phyloP scores from a whole-genome alignment of 1,139 yeast genomes.

The Yamadazyma trypodendri region DNA sequence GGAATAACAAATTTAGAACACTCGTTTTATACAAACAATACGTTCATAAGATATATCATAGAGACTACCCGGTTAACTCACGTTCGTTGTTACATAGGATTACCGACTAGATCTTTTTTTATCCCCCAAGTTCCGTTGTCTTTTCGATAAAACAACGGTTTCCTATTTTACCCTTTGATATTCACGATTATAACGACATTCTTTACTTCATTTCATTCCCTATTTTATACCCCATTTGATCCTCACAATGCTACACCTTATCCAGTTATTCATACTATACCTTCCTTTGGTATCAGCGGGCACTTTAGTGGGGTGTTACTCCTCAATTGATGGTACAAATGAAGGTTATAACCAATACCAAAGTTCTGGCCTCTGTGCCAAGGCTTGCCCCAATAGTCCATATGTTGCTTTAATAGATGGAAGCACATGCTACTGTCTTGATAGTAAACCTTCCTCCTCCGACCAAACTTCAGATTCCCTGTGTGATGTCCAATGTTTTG shows the following conservation, averaged over 20 bases:
- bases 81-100: neutral
- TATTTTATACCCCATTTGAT: neutral
- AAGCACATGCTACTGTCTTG: constrained; percentile 64
- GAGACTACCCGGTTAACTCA: neutral
- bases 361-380: constrained; percentile 48
- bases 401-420: constrained; percentile 64
- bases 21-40: neutral
- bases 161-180: neutral
- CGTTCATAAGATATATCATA: neutral
- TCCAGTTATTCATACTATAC: constrained; percentile 3
- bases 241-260: neutral
- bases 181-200: constrained; percentile 6
- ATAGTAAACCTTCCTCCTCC: constrained; percentile 44
- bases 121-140: neutral
- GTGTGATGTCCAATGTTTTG: constrained; percentile 52
- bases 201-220: neutral
- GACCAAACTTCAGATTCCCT: constrained; percentile 19
- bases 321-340: constrained; percentile 27
- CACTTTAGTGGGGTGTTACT: constrained; percentile 30
- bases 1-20: neutral
- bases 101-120: neutral
- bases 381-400: constrained; percentile 45
- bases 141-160: neutral
- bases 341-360: constrained; percentile 47
- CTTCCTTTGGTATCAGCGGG: constrained; percentile 9